phyloP scores from a whole-genome alignment of 2,329 filamentous ascomycete genomes.

The Nemania sp. region DNA sequence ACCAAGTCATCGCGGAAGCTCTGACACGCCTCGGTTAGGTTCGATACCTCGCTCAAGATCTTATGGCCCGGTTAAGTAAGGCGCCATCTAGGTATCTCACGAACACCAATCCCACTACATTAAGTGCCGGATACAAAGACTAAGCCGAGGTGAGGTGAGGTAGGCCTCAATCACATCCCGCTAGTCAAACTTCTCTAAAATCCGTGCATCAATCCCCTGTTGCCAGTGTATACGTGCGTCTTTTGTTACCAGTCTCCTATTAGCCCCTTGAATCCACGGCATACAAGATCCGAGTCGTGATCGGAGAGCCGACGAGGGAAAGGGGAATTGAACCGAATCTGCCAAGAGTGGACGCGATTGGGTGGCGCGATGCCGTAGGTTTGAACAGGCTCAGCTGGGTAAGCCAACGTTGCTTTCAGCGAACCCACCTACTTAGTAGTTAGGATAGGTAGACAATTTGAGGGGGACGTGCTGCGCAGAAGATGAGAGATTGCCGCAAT shows the following conservation, averaged over 20 bases:
- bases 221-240: neutral
- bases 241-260: conserved; percentile 12
- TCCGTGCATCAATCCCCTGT: conserved; percentile 1
- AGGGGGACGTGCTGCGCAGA: neutral
- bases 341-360: conserved; percentile 1
- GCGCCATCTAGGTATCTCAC: conserved; percentile 4
- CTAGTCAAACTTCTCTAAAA: neutral
- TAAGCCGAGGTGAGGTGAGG: neutral
- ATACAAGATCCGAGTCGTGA: conserved; percentile 4
- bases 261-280: conserved; percentile 15
- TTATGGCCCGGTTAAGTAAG: conserved; percentile 30
- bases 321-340: neutral
- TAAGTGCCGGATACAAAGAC: too few relatives aligned
- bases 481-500: neutral
- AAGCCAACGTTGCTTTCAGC: neutral
- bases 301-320: conserved; percentile 18
- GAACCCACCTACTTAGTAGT: too few relatives aligned
- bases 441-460: neutral
- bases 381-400: neutral
- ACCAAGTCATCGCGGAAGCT: conserved; percentile 26
- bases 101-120: neutral
- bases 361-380: neutral
- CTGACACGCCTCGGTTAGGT: conserved; percentile 14
- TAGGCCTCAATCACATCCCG: neutral
- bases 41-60: conserved; percentile 32